Percentiles rank a stretch among this genome's conserved stretches.
These are phyloP conservation scores for Lithocarpus polystachyus DNA, from an alignment of 306 rosid genomes.

Conservation along the genomic window DNA sequence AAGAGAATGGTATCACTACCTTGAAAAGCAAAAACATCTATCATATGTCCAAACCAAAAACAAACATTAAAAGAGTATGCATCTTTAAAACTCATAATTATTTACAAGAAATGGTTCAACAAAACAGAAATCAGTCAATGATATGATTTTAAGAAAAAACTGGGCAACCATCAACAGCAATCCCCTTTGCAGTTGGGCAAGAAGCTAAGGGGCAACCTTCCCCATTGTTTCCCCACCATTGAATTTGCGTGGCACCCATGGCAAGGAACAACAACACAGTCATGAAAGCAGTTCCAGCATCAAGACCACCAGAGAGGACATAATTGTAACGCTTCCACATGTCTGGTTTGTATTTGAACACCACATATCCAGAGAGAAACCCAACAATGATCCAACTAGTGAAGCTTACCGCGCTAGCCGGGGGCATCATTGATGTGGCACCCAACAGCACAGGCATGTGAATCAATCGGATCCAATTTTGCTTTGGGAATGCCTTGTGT, in stretches of 20 bases:
- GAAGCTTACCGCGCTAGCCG: conserved; percentile 69
- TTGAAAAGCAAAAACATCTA: background rate
- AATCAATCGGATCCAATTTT: conserved; percentile 51
- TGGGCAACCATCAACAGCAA: conserved; percentile 45
- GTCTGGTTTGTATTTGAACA: conserved; percentile 40
- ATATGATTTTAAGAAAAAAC: conserved; percentile 9
- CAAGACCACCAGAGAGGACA: conserved; percentile 75
- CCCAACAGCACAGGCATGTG: conserved; percentile 74
- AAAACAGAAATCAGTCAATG: background rate
- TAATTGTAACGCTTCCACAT: conserved; percentile 70
- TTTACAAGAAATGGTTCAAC: background rate
- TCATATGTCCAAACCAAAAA: background rate
- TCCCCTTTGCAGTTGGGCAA: conserved; percentile 66
- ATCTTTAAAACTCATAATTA: background rate
- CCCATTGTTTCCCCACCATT: conserved; percentile 67
- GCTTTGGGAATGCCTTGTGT: conserved; percentile 52
- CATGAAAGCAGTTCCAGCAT: conserved; percentile 85
- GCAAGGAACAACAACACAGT: conserved; percentile 52
- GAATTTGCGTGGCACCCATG: conserved; percentile 32
- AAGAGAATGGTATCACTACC: background rate
- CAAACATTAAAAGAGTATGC: background rate
- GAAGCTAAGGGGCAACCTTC: conserved; percentile 75
- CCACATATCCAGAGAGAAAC: conserved; percentile 50
- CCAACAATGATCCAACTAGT: conserved; percentile 62
- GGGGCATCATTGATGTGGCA: conserved; percentile 72